A percentile compares a stretch with the other conserved stretches of the same genome.
phyloP scores from a whole-genome alignment of 1,284 basidiomycete genomes.

The Leccinum pallidistipes region DNA sequence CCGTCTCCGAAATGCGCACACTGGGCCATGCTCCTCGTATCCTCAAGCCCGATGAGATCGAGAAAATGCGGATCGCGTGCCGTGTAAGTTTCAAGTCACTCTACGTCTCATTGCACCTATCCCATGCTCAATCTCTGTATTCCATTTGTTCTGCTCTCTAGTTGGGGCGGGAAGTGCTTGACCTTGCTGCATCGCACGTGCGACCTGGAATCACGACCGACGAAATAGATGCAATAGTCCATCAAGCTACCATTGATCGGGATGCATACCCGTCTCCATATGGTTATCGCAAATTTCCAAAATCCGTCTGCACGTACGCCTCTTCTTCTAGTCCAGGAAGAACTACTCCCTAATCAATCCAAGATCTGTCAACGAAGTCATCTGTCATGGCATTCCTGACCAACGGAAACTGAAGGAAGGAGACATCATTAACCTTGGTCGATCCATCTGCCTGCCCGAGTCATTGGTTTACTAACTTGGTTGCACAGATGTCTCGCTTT shows the following conservation, averaged over 20 bases:
- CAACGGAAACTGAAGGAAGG: constrained; percentile 83
- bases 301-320: constrained; percentile 92
- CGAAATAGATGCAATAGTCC: constrained; percentile 93
- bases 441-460: constrained; percentile 2
- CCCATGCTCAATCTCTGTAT: neutral
- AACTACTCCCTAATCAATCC: constrained; percentile 9
- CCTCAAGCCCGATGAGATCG: constrained; percentile 65
- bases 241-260: constrained; percentile 89
- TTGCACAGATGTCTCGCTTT: constrained; percentile 58
- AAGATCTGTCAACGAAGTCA: constrained; percentile 92
- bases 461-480: constrained; percentile 14
- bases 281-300: constrained; percentile 92
- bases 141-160: constrained; percentile 35
- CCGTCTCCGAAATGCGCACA: constrained; percentile 56
- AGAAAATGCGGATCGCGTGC: constrained; percentile 79
- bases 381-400: constrained; percentile 97
- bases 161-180: constrained; percentile 90
- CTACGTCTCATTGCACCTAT: neutral
- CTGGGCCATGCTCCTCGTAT: constrained; percentile 66
- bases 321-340: constrained; percentile 4
- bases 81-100: constrained; percentile 49
- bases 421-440: constrained; percentile 92
- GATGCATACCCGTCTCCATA: constrained; percentile 94
- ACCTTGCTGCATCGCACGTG: constrained; percentile 83
- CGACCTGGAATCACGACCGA: constrained; percentile 94